Conservation (phyloP, 495 filamentous ascomycete species). For the Penicillium paxilli region DNA sequence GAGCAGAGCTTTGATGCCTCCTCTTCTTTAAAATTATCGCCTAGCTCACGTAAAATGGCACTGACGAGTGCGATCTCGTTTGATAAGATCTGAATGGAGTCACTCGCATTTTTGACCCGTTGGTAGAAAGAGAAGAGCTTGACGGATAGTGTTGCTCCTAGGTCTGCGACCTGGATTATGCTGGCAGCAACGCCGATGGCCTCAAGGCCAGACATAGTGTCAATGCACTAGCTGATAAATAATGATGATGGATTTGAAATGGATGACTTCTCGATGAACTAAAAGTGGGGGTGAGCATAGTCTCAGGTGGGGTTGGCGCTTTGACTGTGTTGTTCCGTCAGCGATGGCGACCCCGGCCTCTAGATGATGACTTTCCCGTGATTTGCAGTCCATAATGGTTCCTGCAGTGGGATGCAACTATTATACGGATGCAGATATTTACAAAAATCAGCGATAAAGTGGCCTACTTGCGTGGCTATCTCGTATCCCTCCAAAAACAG, state of each 20-base stretch:
- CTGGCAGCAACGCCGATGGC: conserved; percentile 31
- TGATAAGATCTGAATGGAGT: conserved; percentile 30
- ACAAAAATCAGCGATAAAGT: too few relatives aligned
- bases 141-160: conserved; percentile 34
- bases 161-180: conserved; percentile 37
- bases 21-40: conserved; percentile 24
- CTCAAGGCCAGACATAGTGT: conserved; percentile 12
- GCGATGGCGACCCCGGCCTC: background rate
- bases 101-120: conserved; percentile 27
- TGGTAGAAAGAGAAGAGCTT: conserved; percentile 37
- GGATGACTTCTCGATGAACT: background rate
- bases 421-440: too few relatives aligned
- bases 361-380: too few relatives aligned
- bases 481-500: too few relatives aligned
- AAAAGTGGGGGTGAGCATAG: background rate
- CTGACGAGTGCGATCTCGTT: conserved; percentile 37
- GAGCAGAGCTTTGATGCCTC: conserved; percentile 23
- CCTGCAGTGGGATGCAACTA: too few relatives aligned
- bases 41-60: conserved; percentile 32
- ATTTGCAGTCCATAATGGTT: too few relatives aligned
- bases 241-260: background rate
- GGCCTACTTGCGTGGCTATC: too few relatives aligned
- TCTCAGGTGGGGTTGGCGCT: background rate
- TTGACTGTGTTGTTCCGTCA: background rate
- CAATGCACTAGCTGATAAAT: background rate